Conservation (phyloP, 2,329 filamentous ascomycete species). For the Rosellinia necatrix region DNA sequence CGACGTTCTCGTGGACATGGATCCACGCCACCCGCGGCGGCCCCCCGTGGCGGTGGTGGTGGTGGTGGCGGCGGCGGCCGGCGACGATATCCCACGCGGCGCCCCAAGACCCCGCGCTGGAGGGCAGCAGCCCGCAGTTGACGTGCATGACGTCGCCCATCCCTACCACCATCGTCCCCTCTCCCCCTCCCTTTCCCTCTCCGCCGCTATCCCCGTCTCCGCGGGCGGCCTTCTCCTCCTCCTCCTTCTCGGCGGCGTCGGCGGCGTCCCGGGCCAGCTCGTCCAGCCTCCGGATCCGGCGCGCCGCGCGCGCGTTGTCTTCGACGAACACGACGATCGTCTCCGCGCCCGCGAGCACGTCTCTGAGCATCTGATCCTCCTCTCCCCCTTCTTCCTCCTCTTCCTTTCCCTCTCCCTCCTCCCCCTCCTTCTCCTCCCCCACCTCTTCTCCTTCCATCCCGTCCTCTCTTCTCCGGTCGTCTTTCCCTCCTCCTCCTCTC, state of each 20-base stretch:
- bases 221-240: neutral
- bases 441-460: no score
- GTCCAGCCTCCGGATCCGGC: constrained; percentile 46
- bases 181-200: neutral
- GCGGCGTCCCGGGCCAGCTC: constrained; percentile 25
- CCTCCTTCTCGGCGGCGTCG: no score
- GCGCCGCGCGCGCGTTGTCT: constrained; percentile 62
- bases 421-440: no score
- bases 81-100: constrained; percentile 51
- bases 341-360: constrained; percentile 50
- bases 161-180: constrained; percentile 42
- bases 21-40: no score
- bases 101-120: constrained; percentile 59
- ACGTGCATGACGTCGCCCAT: constrained; percentile 56
- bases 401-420: neutral
- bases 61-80: constrained; percentile 38
- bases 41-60: no score
- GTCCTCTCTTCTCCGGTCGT: no score
- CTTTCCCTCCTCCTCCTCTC: no score
- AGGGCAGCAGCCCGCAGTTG: constrained; percentile 67
- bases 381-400: constrained; percentile 33
- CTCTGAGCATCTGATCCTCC: constrained; percentile 38
- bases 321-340: constrained; percentile 71
- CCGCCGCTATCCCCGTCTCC: neutral
- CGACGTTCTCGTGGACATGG: constrained; percentile 71